A percentile compares a stretch with the other conserved stretches of the same genome.
phyloP scores from a whole-genome alignment of 1,139 yeast species.

The Kodamaea sp. region DNA sequence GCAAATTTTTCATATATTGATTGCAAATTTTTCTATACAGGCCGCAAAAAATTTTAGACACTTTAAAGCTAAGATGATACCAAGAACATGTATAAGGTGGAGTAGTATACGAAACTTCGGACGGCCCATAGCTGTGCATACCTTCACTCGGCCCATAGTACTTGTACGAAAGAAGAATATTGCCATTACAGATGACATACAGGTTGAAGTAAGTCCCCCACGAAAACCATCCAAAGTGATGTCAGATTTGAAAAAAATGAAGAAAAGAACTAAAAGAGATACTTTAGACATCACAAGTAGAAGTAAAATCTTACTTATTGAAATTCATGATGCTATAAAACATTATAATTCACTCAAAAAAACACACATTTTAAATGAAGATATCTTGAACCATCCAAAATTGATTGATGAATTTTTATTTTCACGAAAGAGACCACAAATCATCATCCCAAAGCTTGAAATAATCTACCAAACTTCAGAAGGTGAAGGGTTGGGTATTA shows the following conservation, averaged over 20 bases:
- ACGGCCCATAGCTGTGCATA: not conserved
- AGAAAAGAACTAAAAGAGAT: slow-evolving; percentile 25
- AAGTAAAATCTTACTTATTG: slow-evolving; percentile 22
- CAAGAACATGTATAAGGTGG: too few relatives aligned
- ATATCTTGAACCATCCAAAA: slow-evolving; percentile 21
- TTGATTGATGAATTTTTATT: slow-evolving; percentile 28
- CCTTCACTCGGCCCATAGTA: too few relatives aligned
- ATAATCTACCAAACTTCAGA: slow-evolving; percentile 30
- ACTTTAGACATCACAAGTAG: slow-evolving; percentile 28
- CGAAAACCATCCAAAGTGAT: slow-evolving; percentile 6
- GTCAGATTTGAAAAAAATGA: slow-evolving; percentile 12
- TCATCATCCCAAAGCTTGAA: slow-evolving; percentile 20
- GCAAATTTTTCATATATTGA: too few relatives aligned
- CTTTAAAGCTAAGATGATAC: too few relatives aligned
- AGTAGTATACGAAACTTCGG: too few relatives aligned
- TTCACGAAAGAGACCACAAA: slow-evolving; percentile 20
- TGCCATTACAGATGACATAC: slow-evolving; percentile 1
- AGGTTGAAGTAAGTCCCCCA: not conserved
- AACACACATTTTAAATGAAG: slow-evolving; percentile 13
- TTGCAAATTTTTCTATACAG: too few relatives aligned
- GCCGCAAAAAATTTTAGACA: too few relatives aligned
- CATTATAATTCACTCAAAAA: slow-evolving; percentile 4
- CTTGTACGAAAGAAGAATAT: slow-evolving; percentile 3
- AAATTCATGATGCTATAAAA: slow-evolving; percentile 24
- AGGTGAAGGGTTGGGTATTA: slow-evolving; percentile 39